Conservation (phyloP, 306 rosid species). For the Prunus padus region DNA sequence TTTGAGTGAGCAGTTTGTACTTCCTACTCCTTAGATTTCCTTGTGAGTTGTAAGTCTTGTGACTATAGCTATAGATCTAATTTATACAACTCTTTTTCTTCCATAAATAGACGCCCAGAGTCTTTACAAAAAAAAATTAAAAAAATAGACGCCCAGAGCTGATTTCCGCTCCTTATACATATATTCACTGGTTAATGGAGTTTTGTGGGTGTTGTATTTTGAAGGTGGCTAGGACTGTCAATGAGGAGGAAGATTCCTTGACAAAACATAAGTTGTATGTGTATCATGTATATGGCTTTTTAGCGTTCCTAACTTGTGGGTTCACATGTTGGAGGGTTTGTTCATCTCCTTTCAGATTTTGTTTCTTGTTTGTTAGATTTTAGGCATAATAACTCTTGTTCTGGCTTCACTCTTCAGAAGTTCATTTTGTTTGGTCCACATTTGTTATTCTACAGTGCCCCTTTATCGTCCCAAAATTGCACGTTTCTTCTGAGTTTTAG, state of each 20-base stretch:
- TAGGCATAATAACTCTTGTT: neutral
- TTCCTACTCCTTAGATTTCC: neutral
- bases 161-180: neutral
- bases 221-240: neutral
- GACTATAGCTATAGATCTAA: neutral
- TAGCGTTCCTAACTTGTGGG: neutral
- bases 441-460: constrained; percentile 3
- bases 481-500: constrained; percentile 1
- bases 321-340: neutral
- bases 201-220: neutral
- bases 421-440: neutral
- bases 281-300: neutral
- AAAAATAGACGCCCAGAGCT: neutral
- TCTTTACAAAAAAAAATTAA: too few species aligned
- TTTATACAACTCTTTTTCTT: neutral
- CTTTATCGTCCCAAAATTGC: neutral
- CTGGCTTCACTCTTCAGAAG: neutral
- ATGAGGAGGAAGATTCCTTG: neutral
- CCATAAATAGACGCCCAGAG: too few species aligned
- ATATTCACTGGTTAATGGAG: too few species aligned
- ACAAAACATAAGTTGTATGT: neutral
- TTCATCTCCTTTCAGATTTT: neutral
- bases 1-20: neutral
- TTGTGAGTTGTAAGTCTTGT: too few species aligned
- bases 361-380: neutral